phyloP scores from a whole-genome alignment of 805 yeast genomes.

The Pichia thaimueangensis region DNA sequence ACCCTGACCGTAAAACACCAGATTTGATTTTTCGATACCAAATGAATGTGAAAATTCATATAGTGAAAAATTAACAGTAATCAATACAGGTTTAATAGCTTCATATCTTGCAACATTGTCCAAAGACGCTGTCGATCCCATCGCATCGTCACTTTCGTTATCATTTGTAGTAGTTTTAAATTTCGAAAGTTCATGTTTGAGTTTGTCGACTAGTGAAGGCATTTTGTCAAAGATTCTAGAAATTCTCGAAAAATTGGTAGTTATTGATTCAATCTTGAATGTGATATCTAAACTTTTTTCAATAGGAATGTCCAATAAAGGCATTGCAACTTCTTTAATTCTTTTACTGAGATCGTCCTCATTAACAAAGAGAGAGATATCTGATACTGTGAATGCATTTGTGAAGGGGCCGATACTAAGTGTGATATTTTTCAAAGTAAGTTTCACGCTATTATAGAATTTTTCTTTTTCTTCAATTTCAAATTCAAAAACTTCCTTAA shows the following conservation, averaged over 20 bases:
- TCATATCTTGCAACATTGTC: constrained; percentile 6
- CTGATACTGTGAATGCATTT: constrained; percentile 14
- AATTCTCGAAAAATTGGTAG: constrained; percentile 13
- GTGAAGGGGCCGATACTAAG: constrained; percentile 20
- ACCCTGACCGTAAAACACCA: constrained; percentile 19
- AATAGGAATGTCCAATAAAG: constrained; percentile 14
- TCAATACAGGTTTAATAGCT: constrained; percentile 12
- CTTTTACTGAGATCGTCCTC: constrained; percentile 11
- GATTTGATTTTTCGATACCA: constrained; percentile 19
- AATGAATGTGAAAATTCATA: constrained; percentile 17
- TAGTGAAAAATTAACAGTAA: constrained; percentile 18
- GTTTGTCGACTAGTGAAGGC: constrained; percentile 4
- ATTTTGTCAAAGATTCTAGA: constrained; percentile 4
- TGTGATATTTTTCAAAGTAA: constrained; percentile 14
- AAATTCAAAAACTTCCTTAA: constrained; percentile 42
- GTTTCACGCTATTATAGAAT: constrained; percentile 5
- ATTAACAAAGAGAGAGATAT: constrained; percentile 14
- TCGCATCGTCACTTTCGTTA: constrained; percentile 4
- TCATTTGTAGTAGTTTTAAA: background rate
- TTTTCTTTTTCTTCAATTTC: constrained; percentile 12
- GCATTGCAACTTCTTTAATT: constrained; percentile 14
- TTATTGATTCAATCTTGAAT: constrained; percentile 16
- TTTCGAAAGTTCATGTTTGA: background rate
- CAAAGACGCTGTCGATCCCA: constrained; percentile 7
- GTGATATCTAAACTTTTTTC: constrained; percentile 18